phyloP scores from a whole-genome alignment of 495 filamentous ascomycete genomes.

The Hyaloscypha hepaticicola region DNA sequence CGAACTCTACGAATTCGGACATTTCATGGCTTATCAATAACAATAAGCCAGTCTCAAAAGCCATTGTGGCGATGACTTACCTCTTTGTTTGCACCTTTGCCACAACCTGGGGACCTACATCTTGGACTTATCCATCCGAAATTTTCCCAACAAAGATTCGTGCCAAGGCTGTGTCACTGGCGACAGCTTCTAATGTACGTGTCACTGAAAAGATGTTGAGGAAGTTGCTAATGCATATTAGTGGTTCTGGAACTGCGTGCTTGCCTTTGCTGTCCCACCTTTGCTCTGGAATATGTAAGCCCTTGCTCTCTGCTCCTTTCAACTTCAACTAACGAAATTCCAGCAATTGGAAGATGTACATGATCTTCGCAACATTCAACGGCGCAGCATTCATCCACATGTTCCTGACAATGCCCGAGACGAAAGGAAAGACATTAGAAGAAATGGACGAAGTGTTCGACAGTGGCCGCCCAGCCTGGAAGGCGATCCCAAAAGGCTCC shows the following conservation, averaged over 20 bases:
- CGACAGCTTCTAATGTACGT: slow-evolving; percentile 48
- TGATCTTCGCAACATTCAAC: slow-evolving; percentile 50
- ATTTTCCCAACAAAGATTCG: slow-evolving; percentile 66
- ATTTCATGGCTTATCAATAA: slow-evolving; percentile 58
- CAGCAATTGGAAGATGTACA: slow-evolving; percentile 54
- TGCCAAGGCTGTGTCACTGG: slow-evolving; percentile 63
- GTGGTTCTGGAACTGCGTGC: slow-evolving; percentile 64
- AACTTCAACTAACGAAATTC: slow-evolving; percentile 26
- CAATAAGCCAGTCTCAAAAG: slow-evolving; percentile 48
- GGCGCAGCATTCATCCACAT: slow-evolving; percentile 57
- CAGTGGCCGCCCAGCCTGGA: slow-evolving; percentile 50
- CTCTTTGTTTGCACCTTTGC: slow-evolving; percentile 65
- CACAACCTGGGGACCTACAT: slow-evolving; percentile 57
- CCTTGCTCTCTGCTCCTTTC: slow-evolving; percentile 24
- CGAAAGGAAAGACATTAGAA: slow-evolving; percentile 37
- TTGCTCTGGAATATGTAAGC: slow-evolving; percentile 41
- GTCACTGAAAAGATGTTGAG: not conserved
- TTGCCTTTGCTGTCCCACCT: slow-evolving; percentile 53
- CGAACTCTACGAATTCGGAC: slow-evolving; percentile 39
- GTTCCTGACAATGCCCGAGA: slow-evolving; percentile 52
- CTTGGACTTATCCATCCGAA: slow-evolving; percentile 67
- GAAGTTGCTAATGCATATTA: slow-evolving; percentile 35
- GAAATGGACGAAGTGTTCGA: slow-evolving; percentile 47
- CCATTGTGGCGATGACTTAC: slow-evolving; percentile 62
- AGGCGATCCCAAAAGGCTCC: slow-evolving; percentile 39